Conservation (phyloP, 2,329 filamentous ascomycete species). For the Penicillium janthinellum region DNA sequence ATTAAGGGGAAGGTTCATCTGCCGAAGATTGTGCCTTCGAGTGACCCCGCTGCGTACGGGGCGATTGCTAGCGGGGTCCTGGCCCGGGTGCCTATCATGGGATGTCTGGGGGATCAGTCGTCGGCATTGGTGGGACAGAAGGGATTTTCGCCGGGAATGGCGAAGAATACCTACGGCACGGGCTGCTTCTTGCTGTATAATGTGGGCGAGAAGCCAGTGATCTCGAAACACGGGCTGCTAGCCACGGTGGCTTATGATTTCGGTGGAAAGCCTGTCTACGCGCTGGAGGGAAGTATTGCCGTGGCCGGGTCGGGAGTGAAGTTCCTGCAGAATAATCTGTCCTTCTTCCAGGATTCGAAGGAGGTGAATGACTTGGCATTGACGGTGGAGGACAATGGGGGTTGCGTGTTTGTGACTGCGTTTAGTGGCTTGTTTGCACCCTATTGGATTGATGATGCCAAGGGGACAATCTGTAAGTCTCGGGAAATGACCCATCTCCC, state of each 20-base stretch:
- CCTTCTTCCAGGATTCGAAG: slow-evolving; percentile 61
- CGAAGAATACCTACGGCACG: slow-evolving; percentile 90
- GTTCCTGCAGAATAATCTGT: slow-evolving; percentile 68
- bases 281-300: slow-evolving; percentile 80
- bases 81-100: slow-evolving; percentile 70
- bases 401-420: slow-evolving; percentile 83
- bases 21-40: slow-evolving; percentile 79
- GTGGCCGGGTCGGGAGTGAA: slow-evolving; percentile 81
- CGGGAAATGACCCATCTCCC: background rate
- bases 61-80: slow-evolving; percentile 64
- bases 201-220: slow-evolving; percentile 79
- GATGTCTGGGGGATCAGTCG: slow-evolving; percentile 83
- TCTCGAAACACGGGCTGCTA: slow-evolving; percentile 79
- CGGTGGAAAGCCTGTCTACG: slow-evolving; percentile 73
- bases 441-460: slow-evolving; percentile 92
- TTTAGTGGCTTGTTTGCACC: slow-evolving; percentile 90
- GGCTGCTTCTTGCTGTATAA: slow-evolving; percentile 90
- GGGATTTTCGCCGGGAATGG: slow-evolving; percentile 77
- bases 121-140: slow-evolving; percentile 83
- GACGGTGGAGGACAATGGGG: slow-evolving; percentile 73
- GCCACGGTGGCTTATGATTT: slow-evolving; percentile 89
- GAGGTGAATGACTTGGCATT: slow-evolving; percentile 67
- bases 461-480: slow-evolving; percentile 75
- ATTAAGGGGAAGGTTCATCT: slow-evolving; percentile 73
- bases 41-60: slow-evolving; percentile 72